Conservation (phyloP, 345 rosid genomes). For the thale cress (Arabidopsis thaliana) region DNA sequence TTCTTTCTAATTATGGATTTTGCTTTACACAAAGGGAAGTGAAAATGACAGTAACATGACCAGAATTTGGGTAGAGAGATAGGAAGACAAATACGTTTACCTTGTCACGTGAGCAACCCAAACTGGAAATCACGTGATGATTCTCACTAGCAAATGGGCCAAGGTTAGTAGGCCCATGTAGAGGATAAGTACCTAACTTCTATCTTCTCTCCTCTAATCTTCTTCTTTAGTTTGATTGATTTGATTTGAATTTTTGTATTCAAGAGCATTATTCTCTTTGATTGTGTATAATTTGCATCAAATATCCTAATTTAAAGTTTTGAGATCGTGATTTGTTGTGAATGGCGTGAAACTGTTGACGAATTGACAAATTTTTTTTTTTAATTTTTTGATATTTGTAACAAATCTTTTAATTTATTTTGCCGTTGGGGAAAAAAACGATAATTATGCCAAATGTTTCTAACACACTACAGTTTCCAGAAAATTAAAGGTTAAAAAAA, state of each 20-base stretch:
- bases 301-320: background rate
- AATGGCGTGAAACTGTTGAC: conserved; percentile 13
- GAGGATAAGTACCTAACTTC: background rate
- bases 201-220: background rate
- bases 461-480: conserved; percentile 11
- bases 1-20: background rate
- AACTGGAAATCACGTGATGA: conserved; percentile 10
- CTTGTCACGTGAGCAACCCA: background rate
- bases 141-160: conserved; percentile 11
- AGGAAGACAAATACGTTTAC: background rate
- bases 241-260: background rate
- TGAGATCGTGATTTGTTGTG: conserved; percentile 21
- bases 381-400: too few species aligned
- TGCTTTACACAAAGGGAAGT: background rate
- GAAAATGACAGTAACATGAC: conserved; percentile 21
- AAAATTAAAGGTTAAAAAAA: background rate
- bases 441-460: background rate
- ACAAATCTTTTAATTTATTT: background rate
- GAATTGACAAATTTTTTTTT: background rate
- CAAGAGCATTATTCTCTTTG: background rate
- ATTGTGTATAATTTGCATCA: conserved; percentile 13
- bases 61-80: background rate
- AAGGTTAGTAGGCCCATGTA: background rate
- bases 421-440: conserved; percentile 12
- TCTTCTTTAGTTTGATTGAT: background rate